These are phyloP conservation scores for Pseudocercospora eumusae DNA, from an alignment of 2,329 filamentous ascomycete genomes.

Conservation along the genomic window DNA sequence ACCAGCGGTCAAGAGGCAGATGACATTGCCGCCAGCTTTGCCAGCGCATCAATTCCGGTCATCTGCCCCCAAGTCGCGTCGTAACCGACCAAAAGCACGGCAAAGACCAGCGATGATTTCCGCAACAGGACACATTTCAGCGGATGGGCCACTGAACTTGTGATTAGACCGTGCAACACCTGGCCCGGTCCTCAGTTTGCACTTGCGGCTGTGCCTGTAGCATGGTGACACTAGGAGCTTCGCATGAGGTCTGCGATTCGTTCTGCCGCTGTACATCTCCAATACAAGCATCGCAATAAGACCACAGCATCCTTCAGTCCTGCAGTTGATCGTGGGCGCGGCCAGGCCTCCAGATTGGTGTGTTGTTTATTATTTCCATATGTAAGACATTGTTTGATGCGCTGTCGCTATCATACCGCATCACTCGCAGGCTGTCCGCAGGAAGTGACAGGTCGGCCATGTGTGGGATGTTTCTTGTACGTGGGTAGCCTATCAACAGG, in stretches of 20 bases:
- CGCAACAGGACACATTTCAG: conserved; percentile 7
- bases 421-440: conserved; percentile 8
- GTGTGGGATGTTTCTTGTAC: conserved; percentile 8
- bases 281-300: conserved; percentile 13
- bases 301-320: conserved; percentile 14
- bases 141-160: conserved; percentile 9
- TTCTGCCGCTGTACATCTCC: conserved; percentile 6
- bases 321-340: conserved; percentile 6
- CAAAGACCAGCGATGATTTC: conserved; percentile 4
- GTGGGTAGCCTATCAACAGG: conserved; percentile 12
- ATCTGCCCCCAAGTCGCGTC: conserved; percentile 21
- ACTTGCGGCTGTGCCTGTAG: conserved; percentile 24
- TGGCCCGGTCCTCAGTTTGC: conserved; percentile 11
- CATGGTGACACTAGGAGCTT: conserved; percentile 19
- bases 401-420: conserved; percentile 15
- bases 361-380: conserved; percentile 2
- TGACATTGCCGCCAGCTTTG: conserved; percentile 14
- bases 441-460: conserved; percentile 7
- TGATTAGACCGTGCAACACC: conserved; percentile 19
- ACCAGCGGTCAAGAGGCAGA: conserved; percentile 11
- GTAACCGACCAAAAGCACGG: conserved; percentile 15
- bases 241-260: conserved; percentile 19
- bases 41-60: conserved; percentile 15
- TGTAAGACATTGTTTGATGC: conserved; percentile 15
- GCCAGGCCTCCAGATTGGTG: conserved; percentile 8